These are phyloP conservation scores for Biancaea sappan DNA, from an alignment of 306 rosid species.

Conservation along the genomic window DNA sequence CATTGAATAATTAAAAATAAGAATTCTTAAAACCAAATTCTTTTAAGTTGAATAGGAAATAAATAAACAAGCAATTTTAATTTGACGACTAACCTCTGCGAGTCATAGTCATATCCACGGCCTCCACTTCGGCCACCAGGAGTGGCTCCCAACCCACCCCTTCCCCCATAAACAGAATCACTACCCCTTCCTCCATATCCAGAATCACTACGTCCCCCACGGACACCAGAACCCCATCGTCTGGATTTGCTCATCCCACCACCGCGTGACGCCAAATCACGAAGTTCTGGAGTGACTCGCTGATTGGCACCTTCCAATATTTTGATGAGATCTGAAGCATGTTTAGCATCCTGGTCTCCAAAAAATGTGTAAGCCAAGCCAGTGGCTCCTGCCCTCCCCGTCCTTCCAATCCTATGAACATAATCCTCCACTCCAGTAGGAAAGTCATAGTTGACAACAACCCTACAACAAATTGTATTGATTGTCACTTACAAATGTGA, in stretches of 20 bases:
- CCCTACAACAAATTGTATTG: conserved; percentile 55
- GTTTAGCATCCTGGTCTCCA: conserved; percentile 91
- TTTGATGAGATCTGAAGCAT: conserved; percentile 92
- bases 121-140: conserved; percentile 63
- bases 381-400: conserved; percentile 99
- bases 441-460: conserved; percentile 92
- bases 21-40: background rate
- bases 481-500: conserved; percentile 6
- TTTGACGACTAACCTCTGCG: conserved; percentile 57
- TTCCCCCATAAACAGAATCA: conserved; percentile 58
- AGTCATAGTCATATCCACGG: conserved; percentile 59
- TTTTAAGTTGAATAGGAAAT: background rate
- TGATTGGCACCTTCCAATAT: conserved; percentile 98
- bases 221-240: conserved; percentile 83
- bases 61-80: background rate
- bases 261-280: conserved; percentile 82
- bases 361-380: conserved; percentile 92
- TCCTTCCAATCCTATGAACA: conserved; percentile 99
- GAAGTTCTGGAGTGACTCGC: conserved; percentile 80
- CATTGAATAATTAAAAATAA: conserved; percentile 4
- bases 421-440: conserved; percentile 99
- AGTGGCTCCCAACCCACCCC: conserved; percentile 59
- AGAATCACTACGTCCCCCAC: conserved; percentile 67
- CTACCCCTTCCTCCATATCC: conserved; percentile 59
- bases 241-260: conserved; percentile 85